A percentile compares a stretch with the other conserved stretches of the same genome.
phyloP scores from a whole-genome alignment of 2,329 filamentous ascomycete species.

The Alternaria burnsii region DNA sequence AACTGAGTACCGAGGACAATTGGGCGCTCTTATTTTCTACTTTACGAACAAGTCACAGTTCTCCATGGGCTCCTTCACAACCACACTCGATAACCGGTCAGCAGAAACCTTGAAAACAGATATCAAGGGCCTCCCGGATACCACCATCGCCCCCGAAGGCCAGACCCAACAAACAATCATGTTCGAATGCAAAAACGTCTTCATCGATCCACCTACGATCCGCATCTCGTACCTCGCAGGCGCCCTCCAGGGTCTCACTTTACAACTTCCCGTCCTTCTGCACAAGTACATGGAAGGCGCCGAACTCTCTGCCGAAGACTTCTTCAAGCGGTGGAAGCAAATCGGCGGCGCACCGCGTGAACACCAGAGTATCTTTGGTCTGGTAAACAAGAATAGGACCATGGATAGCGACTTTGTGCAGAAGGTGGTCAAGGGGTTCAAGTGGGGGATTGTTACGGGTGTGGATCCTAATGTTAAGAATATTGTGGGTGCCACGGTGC shows the following conservation, averaged over 20 bases:
- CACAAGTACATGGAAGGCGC: constrained; percentile 98
- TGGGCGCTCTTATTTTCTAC: constrained; percentile 94
- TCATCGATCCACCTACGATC: constrained; percentile 86
- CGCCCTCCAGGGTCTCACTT: constrained; percentile 87
- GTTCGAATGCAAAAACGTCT: constrained; percentile 86
- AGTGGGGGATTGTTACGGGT: constrained; percentile 83
- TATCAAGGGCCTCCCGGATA: constrained; percentile 87
- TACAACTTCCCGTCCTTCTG: constrained; percentile 85
- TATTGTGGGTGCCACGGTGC: constrained; percentile 87
- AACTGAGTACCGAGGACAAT: constrained; percentile 93
- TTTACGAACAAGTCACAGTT: constrained; percentile 93
- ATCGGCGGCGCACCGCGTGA: constrained; percentile 90
- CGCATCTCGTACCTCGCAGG: constrained; percentile 94
- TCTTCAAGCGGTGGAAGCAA: constrained; percentile 99
- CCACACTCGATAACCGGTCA: constrained; percentile 80
- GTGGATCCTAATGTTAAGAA: constrained; percentile 96
- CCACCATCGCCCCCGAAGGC: constrained; percentile 73
- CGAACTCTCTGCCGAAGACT: constrained; percentile 86
- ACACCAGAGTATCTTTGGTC: constrained; percentile 83
- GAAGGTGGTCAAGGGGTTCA: constrained; percentile 80
- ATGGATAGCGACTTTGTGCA: constrained; percentile 76
- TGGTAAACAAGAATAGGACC: constrained; percentile 67
- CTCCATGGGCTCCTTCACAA: constrained; percentile 89
- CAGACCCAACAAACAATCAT: constrained; percentile 95
- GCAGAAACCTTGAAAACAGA: constrained; percentile 80